A percentile compares a stretch with the other conserved stretches of the same genome.
Conservation (phyloP, 306 rosid species). For the Morella rubra region DNA sequence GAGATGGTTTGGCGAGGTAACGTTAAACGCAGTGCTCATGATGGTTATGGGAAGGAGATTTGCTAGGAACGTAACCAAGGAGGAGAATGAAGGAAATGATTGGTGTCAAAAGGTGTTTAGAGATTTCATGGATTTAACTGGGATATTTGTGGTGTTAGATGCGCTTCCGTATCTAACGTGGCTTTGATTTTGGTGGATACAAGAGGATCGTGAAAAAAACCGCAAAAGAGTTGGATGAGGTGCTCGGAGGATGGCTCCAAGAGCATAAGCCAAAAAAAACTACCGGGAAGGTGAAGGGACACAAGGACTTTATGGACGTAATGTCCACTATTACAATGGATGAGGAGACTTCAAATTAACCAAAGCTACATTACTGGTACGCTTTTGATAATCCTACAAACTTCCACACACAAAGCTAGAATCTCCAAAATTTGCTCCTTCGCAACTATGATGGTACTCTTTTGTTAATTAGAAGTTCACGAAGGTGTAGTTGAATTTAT, state of each 20-base stretch:
- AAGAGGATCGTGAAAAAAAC: conserved; percentile 14
- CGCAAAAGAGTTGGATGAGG: conserved; percentile 23
- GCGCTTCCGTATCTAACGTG: conserved; percentile 40
- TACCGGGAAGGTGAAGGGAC: neutral
- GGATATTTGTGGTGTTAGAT: conserved; percentile 22
- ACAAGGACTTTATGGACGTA: too few species aligned
- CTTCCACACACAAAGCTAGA: too few species aligned
- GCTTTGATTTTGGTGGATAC: conserved; percentile 47
- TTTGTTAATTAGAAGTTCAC: too few species aligned
- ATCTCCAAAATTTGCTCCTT: too few species aligned
- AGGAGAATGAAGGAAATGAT: conserved; percentile 14
- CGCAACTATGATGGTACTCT: too few species aligned
- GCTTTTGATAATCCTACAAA: too few species aligned
- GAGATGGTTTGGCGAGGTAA: conserved; percentile 33
- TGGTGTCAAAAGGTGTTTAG: conserved; percentile 12
- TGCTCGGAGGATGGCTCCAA: conserved; percentile 21
- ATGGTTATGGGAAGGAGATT: conserved; percentile 30
- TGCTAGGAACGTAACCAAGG: neutral
- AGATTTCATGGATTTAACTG: neutral
- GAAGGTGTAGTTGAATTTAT: too few species aligned
- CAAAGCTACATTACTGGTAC: too few species aligned
- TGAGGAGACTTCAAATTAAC: too few species aligned
- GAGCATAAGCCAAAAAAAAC: conserved; percentile 27
- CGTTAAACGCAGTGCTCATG: conserved; percentile 11
- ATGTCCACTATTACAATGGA: too few species aligned